Base-by-base conservation (phyloP, 768 basidiomycete genomes). In the Leucosporidium scottii region DNA sequence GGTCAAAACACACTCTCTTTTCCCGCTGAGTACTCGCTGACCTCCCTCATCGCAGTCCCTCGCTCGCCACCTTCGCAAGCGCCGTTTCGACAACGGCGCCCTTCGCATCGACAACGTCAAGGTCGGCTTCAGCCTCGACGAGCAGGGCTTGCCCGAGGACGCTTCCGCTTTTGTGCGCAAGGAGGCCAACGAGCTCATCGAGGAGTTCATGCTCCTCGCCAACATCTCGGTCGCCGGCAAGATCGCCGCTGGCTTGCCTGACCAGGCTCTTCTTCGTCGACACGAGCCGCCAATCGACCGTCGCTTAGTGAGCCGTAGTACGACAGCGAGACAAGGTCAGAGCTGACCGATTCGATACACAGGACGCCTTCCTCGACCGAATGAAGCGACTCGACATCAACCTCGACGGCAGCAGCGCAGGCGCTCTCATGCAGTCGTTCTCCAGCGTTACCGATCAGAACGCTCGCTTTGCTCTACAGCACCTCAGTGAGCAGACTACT, bases 131-230 rank as follows among this genome's bases (percentile, higher is more conserved):
- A 80, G 82, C 30, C 79, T 98, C 67, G 90, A 93, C 76, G 89
- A 87, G 31, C 66, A 78, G 21, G 91, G 91, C 23, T 76, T 86
- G 53, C 94, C 96, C 3, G 76, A 82, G 15, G 94, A 99, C 75
- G 93, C 91, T 70, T 80, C 79, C 17, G 85, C 86, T 53, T 82
- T 85, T 63, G 82, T 85, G 34, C 81, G 81, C 59, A 84, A 78
- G 25, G 87, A 93, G 63, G 88, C 94, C 15, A 86, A 93, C 72
- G 82, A 82, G 31, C 78, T 98, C 36, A 85, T 98, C 51, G 90
- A 96, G 80, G 96, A 99, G 91, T 93, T 91, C 81, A 98, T 98
- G 94, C 81, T 98, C 23, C 82, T 94, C 63, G 87, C 89, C 71
- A 99, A 98, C 76, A 86, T 87, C 44, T 82, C 90, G 18, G 88